Conservation (phyloP, 2,329 filamentous ascomycete genomes). For the Bimuria novae-zelandiae region DNA sequence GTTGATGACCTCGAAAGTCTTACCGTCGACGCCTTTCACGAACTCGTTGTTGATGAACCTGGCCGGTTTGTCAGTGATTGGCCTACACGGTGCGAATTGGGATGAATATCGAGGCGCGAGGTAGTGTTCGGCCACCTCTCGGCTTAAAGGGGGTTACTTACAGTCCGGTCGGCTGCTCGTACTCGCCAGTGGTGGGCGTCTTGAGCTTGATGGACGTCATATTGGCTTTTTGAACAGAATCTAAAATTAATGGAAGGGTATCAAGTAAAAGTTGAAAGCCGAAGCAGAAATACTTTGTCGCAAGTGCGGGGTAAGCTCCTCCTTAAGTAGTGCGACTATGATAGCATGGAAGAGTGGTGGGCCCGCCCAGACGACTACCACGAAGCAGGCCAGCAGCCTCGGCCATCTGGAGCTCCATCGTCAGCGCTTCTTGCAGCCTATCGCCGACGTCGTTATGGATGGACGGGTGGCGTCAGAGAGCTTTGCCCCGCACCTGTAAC, state of each 20-base stretch:
- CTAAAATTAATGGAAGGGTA: constrained; percentile 30
- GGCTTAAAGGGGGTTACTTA: constrained; percentile 41
- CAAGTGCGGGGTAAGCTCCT: constrained; percentile 21
- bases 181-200: constrained; percentile 68
- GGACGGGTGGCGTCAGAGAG: constrained; percentile 26
- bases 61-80: constrained; percentile 26
- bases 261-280: constrained; percentile 17
- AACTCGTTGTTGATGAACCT: constrained; percentile 95
- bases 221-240: constrained; percentile 28
- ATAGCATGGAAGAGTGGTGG: constrained; percentile 26
- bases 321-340: constrained; percentile 25
- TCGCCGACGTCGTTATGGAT: constrained; percentile 20
- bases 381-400: constrained; percentile 29
- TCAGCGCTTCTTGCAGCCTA: constrained; percentile 25
- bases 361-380: constrained; percentile 21
- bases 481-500: constrained; percentile 35
- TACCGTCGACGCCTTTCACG: constrained; percentile 80
- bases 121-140: too few species aligned
- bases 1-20: constrained; percentile 92
- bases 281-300: constrained; percentile 19
- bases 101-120: too few species aligned
- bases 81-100: too few species aligned
- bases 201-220: constrained; percentile 65
- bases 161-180: constrained; percentile 59
- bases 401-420: constrained; percentile 37